Base-by-base conservation (phyloP, 352 stramenopile species). In the Pythium monospermum region DNA sequence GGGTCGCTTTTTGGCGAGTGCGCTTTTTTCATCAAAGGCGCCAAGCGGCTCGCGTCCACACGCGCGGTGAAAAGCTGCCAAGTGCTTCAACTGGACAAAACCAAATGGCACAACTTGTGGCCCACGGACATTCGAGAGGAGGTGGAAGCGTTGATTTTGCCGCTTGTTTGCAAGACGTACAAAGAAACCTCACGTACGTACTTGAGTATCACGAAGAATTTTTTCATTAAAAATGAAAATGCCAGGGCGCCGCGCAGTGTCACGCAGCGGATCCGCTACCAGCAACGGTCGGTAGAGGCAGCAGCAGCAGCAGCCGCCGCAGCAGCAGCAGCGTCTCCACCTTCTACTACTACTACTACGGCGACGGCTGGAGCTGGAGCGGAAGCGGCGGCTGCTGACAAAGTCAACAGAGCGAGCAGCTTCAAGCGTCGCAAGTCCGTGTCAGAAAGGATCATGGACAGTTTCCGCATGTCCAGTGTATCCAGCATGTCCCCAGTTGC, bases 1-100 rank as follows among this genome's bases (percentile, higher is more conserved):
- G 73, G 69, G 1, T 40, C 53, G 23, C 33, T 87, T 0, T 87
- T 90, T 35, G 78, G 76, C 1, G 76, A 87, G 33, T 69, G 74
- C n/a, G 49, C 69, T 2, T 87, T 90, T 45, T 87, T 90, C 25
- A 27, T 85, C 0, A 56, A 59, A 6, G 63, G 65, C 1, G 48
- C 64, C 1, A 58, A 53, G 11, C 73, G 67, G 0, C 43, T 85
- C 18, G 62, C 70, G 16, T 73, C 65, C 1, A 51, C 64, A 0
- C 78, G 78, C 12, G 73, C 73, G 0, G 66, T 73, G 22, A 61
- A 49, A 26, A 87, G 62, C 23, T 86, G 76, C 25, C 71, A 87
- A 51, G 57, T 90, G 6, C 47, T 90, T 5, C 64, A 84, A 38
- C 62, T 90, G 0, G 61, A 78, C 11, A 59, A 60, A 6, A 39